Evolutionary conservation across 352 stramenopile species (phyloP).

Genomic region (Pythium oligandrum): DNA sequence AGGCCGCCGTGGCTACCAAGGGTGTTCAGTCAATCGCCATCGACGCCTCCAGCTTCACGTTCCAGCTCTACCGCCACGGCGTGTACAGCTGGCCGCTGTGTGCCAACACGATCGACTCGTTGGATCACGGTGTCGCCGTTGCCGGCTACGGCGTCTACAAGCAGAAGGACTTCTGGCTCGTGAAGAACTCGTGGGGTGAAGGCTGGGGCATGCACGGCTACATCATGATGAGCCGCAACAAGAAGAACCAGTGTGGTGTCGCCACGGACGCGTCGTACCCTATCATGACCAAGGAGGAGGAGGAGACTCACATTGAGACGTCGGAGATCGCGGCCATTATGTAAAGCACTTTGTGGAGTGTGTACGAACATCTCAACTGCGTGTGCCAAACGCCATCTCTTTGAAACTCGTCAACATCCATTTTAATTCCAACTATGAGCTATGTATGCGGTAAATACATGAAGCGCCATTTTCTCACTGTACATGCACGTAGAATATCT

Average conservation of each 20-base stretch:
- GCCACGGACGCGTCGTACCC: slow-evolving; percentile 83
- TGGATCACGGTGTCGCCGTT: slow-evolving; percentile 94
- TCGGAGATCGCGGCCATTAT: slow-evolving; percentile 13
- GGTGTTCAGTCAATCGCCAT: slow-evolving; percentile 86
- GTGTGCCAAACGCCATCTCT: too few relatives aligned
- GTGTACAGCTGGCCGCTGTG: slow-evolving; percentile 53
- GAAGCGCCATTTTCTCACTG: too few relatives aligned
- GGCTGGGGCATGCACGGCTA: slow-evolving; percentile 88
- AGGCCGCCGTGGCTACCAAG: slow-evolving; percentile 78
- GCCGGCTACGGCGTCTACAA: slow-evolving; percentile 91
- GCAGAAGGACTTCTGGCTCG: slow-evolving; percentile 90
- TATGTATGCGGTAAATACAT: too few relatives aligned
- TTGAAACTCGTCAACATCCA: too few relatives aligned
- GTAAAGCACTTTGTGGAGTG: background rate
- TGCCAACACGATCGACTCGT: slow-evolving; percentile 31
- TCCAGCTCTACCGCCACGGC: slow-evolving; percentile 76
- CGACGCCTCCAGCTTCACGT: slow-evolving; percentile 73
- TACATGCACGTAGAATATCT: too few relatives aligned
- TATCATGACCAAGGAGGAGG: slow-evolving; percentile 30
- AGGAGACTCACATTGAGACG: slow-evolving; percentile 2
- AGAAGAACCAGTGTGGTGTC: slow-evolving; percentile 93
- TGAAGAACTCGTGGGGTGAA: slow-evolving; percentile 93
- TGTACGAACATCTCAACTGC: too few relatives aligned
- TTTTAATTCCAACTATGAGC: too few relatives aligned
- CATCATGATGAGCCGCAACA: slow-evolving; percentile 76